A percentile compares a stretch with the other conserved stretches of the same genome.
Conservation (phyloP, 345 rosid species). For the Citrus mangshanensis region DNA sequence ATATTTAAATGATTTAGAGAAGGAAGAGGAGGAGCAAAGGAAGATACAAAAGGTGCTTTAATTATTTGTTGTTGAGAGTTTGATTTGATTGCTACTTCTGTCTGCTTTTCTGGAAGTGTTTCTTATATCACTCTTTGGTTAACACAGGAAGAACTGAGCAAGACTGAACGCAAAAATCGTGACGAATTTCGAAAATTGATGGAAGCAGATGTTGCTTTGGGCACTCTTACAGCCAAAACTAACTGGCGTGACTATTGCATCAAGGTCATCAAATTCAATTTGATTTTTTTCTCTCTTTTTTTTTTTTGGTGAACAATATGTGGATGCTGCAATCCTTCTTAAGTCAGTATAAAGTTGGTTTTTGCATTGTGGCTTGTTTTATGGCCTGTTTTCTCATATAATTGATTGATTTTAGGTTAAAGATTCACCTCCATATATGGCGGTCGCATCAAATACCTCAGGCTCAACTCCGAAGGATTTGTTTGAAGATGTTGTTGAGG, state of each 20-base stretch:
- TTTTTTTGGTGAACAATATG: constrained; percentile 3
- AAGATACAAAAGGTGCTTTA: constrained; percentile 78
- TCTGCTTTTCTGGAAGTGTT: not conserved
- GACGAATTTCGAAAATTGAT: constrained; percentile 88
- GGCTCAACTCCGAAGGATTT: constrained; percentile 92
- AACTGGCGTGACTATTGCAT: constrained; percentile 81
- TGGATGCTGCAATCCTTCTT: constrained; percentile 10
- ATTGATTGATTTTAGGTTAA: constrained; percentile 52
- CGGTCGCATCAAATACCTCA: constrained; percentile 72
- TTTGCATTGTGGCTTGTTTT: constrained; percentile 1
- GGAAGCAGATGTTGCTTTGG: constrained; percentile 75
- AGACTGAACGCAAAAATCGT: constrained; percentile 90
- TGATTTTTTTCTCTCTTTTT: constrained; percentile 1
- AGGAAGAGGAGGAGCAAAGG: constrained; percentile 92
- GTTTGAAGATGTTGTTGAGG: constrained; percentile 86
- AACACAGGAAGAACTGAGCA: constrained; percentile 80
- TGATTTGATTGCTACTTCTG: not conserved
- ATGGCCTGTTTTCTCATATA: constrained; percentile 7
- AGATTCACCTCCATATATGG: constrained; percentile 65
- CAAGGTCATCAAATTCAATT: constrained; percentile 44
- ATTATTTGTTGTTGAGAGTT: constrained; percentile 1
- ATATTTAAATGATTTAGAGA: constrained; percentile 71
- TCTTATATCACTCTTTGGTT: constrained; percentile 17
- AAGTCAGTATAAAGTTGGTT: constrained; percentile 12
- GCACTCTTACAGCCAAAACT: constrained; percentile 73